phyloP scores from a whole-genome alignment of 441 rosid species.

The Aleurites moluccanus region DNA sequence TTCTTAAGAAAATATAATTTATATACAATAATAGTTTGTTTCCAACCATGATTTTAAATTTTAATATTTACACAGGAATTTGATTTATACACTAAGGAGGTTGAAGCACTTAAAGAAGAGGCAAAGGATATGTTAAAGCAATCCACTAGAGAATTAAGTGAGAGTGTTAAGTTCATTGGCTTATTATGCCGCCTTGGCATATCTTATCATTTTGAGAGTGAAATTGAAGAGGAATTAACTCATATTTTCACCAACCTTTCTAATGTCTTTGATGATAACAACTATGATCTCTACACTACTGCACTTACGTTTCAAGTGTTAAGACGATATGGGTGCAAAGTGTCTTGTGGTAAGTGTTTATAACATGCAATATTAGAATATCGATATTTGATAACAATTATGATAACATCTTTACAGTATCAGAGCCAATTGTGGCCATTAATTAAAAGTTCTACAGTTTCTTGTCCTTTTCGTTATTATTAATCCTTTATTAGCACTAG shows the following conservation, averaged over 20 bases:
- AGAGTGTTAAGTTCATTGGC: slow-evolving; percentile 3
- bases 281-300: background rate
- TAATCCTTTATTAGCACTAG: no score
- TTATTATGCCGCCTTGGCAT: slow-evolving; percentile 20
- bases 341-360: background rate
- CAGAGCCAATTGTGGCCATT: no score
- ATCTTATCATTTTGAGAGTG: slow-evolving; percentile 16
- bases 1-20: no score
- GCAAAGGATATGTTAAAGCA: background rate
- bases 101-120: slow-evolving; percentile 1
- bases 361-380: no score
- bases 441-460: no score
- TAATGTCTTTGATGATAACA: background rate
- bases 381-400: no score
- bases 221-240: slow-evolving; percentile 4
- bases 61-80: background rate
- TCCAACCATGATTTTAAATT: no score
- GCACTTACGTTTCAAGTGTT: slow-evolving; percentile 16
- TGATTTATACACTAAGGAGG: background rate
- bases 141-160: background rate
- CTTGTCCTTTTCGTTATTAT: no score
- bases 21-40: no score
- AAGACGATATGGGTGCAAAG: slow-evolving; percentile 12
- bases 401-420: no score
- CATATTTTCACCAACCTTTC: background rate